Evolutionary conservation across 495 filamentous ascomycete genomes (phyloP), one percentile per base, ranked within the genome.

Genomic region (Cenococcum geophilum): DNA sequence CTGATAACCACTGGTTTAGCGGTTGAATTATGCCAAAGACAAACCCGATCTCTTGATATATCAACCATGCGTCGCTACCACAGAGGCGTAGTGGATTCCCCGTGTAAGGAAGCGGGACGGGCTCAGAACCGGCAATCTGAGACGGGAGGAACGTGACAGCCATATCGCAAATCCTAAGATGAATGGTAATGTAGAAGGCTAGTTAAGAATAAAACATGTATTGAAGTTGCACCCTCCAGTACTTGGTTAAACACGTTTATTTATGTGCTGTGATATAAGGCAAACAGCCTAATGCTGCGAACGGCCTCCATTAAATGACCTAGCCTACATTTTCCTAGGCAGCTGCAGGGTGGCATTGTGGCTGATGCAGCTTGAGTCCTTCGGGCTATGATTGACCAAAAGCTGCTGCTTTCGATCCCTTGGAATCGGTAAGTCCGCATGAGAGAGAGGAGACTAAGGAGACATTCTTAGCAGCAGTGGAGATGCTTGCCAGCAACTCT

Each of bases 91-190:
- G 32, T 0, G 66, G 62, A 21, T 34, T 22, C 8, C 62, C 66
- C 0, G 66, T 69, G 59, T 62, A 65, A 6, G 62, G 62, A 21
- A 63, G 40, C 10, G 61, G 62, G 14, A 51, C 23, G 20, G 56
- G 25, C 4, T 35, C 32, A 12, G 22, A 48, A 16, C 21, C 37
- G 16, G 56, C 57, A 25, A 32, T 51, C 22, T 64, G 65, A 6
- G 65, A 67, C n/a, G 65, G 57, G 25, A 60, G 0, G 35, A 66
- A 42, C 2, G 47, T 47, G 5, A 66, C 59, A 5, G 18, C 1
- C 55, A 53, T 58, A 11, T 14, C 34, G 27, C 5, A 16, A 1
- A 22, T 42, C 1, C 34, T 18, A 37, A 34, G 25, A 55, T 4
- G 5, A 37, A 34, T 21, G 5, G 27, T 36, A 25, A 32, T 2